phyloP scores from a whole-genome alignment of 2,329 filamentous ascomycete species.

The Botrytis paeoniae region DNA sequence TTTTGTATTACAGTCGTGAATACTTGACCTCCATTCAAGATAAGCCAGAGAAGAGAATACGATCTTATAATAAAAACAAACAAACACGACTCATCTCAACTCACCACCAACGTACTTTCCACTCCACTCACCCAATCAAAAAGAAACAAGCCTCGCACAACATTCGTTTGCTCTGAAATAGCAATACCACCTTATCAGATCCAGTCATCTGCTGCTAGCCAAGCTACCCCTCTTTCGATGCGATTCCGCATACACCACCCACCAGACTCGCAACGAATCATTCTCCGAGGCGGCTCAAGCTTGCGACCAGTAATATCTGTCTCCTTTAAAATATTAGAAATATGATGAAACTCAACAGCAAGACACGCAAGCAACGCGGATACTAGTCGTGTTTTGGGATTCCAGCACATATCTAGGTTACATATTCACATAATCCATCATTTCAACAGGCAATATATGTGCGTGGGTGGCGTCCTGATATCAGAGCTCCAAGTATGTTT shows the following conservation, averaged over 20 bases:
- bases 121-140: background rate
- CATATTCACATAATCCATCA: too few species aligned
- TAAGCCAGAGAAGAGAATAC: background rate
- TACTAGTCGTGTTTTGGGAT: too few species aligned
- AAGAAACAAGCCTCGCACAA: background rate
- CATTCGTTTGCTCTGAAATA: background rate
- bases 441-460: too few species aligned
- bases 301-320: too few species aligned
- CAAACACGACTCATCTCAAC: background rate
- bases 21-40: background rate
- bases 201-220: background rate
- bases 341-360: too few species aligned
- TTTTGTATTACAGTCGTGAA: background rate
- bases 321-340: too few species aligned
- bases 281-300: too few species aligned
- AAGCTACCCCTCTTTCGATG: background rate
- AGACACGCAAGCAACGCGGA: too few species aligned
- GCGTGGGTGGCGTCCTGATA: too few species aligned
- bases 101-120: background rate
- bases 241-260: background rate
- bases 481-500: too few species aligned
- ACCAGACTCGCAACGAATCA: too few species aligned
- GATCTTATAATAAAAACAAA: background rate
- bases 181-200: background rate
- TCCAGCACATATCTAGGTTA: too few species aligned